Conservation (phyloP, 1,284 basidiomycete species). For the Malassezia sympodialis region DNA sequence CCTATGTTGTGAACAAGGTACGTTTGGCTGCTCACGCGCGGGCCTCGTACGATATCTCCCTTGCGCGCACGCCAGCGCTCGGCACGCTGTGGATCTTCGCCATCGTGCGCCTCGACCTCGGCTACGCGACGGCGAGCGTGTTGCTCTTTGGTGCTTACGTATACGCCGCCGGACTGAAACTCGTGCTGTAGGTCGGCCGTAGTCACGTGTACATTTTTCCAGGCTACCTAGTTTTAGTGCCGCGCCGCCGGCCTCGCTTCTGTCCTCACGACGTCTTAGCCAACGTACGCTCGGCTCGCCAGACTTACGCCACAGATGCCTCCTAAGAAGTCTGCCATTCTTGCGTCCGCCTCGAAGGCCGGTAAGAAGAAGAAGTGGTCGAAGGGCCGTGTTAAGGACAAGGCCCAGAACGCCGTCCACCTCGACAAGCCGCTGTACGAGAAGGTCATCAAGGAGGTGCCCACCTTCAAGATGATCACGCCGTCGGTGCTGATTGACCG, state of each 20-base stretch:
- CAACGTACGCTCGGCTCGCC: constrained; percentile 5
- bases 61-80: constrained; percentile 44
- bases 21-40: constrained; percentile 11
- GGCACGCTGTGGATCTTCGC: constrained; percentile 48
- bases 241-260: constrained; percentile 1
- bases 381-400: constrained; percentile 99
- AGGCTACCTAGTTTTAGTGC: constrained; percentile 12
- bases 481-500: constrained; percentile 83
- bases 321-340: constrained; percentile 48
- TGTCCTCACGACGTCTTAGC: constrained; percentile 12
- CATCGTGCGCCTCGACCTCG: constrained; percentile 44
- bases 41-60: constrained; percentile 36
- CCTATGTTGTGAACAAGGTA: constrained; percentile 39
- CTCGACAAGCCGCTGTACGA: constrained; percentile 65
- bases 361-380: constrained; percentile 99
- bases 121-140: constrained; percentile 34
- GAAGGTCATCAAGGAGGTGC: constrained; percentile 97
- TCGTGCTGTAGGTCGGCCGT: constrained; percentile 16
- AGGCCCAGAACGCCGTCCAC: constrained; percentile 73
- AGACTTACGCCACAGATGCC: constrained; percentile 31
- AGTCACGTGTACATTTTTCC: constrained; percentile 15
- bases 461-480: constrained; percentile 98
- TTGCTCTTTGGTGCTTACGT: constrained; percentile 29
- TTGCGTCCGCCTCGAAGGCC: constrained; percentile 44
- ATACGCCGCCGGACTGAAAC: constrained; percentile 18